phyloP scores from a whole-genome alignment of 805 yeast genomes.

The Wickerhamiella azymoides region DNA sequence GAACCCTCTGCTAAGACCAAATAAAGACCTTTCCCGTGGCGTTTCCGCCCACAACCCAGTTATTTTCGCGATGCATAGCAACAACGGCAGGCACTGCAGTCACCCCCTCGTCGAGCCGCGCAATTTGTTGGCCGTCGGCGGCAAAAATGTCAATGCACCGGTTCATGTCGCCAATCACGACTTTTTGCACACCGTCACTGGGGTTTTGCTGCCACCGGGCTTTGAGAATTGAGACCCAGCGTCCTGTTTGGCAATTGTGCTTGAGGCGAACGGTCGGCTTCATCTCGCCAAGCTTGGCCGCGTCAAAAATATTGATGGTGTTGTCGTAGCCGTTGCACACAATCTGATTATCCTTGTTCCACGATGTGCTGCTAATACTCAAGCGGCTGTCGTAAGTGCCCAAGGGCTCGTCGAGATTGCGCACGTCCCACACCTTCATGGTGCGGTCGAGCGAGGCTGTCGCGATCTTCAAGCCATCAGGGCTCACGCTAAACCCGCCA shows the following conservation, averaged over 20 bases:
- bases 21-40: slow-evolving; percentile 82
- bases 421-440: slow-evolving; percentile 73
- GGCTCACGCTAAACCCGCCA: slow-evolving; percentile 77
- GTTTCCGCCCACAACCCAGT: slow-evolving; percentile 89
- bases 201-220: slow-evolving; percentile 76
- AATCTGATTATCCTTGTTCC: slow-evolving; percentile 51
- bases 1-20: slow-evolving; percentile 25
- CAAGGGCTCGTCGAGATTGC: slow-evolving; percentile 27
- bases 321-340: slow-evolving; percentile 94
- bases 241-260: slow-evolving; percentile 92
- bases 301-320: slow-evolving; percentile 55
- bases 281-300: slow-evolving; percentile 26
- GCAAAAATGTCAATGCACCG: slow-evolving; percentile 72
- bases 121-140: slow-evolving; percentile 61
- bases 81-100: slow-evolving; percentile 89
- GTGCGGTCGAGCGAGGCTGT: slow-evolving; percentile 85
- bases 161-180: slow-evolving; percentile 89
- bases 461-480: slow-evolving; percentile 54
- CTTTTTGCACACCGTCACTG: slow-evolving; percentile 58
- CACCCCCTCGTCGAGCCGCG: slow-evolving; percentile 47
- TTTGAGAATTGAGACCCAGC: slow-evolving; percentile 90
- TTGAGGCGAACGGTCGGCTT: slow-evolving; percentile 50
- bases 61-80: slow-evolving; percentile 66
- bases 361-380: slow-evolving; percentile 74
- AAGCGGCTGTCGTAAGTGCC: slow-evolving; percentile 61